Evolutionary conservation across 495 filamentous ascomycete species (phyloP).

Genomic region (Penicillium roqueforti): DNA sequence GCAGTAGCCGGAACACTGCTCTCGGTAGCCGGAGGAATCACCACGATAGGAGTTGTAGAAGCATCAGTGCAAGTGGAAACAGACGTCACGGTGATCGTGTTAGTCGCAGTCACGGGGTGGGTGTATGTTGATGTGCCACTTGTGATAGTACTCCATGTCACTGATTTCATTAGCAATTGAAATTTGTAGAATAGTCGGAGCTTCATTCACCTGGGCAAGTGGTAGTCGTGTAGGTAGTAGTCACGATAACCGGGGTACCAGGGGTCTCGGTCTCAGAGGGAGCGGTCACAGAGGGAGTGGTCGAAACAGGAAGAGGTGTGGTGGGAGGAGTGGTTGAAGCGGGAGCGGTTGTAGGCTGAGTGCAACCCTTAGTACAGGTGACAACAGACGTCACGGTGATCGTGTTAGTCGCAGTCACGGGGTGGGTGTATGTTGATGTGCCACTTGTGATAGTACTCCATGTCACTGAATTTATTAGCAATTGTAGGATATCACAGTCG

Average conservation of each 20-base stretch:
- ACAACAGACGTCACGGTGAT: conserved; percentile 21
- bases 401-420: conserved; percentile 27
- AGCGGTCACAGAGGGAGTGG: too few species aligned
- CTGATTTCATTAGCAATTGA: conserved; percentile 12
- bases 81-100: conserved; percentile 23
- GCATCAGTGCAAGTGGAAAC: conserved; percentile 17
- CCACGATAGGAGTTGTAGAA: background rate
- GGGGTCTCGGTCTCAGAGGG: conserved; percentile 4
- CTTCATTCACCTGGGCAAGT: conserved; percentile 24
- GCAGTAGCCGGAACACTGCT: background rate
- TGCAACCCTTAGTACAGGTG: conserved; percentile 22
- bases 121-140: conserved; percentile 26
- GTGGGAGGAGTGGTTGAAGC: background rate
- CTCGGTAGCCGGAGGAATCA: background rate
- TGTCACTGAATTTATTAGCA: conserved; percentile 19
- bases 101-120: conserved; percentile 25
- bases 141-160: conserved; percentile 24
- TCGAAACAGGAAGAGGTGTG: too few species aligned
- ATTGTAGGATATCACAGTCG: too few species aligned
- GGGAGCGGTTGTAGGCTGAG: conserved; percentile 4
- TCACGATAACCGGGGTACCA: conserved; percentile 14
- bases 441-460: conserved; percentile 24
- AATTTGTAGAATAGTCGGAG: too few species aligned
- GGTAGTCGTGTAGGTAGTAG: conserved; percentile 20
- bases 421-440: conserved; percentile 25